These are phyloP conservation scores for Pestalotiopsis sp. DNA, from an alignment of 2,329 filamentous ascomycete species.

Conservation along the genomic window DNA sequence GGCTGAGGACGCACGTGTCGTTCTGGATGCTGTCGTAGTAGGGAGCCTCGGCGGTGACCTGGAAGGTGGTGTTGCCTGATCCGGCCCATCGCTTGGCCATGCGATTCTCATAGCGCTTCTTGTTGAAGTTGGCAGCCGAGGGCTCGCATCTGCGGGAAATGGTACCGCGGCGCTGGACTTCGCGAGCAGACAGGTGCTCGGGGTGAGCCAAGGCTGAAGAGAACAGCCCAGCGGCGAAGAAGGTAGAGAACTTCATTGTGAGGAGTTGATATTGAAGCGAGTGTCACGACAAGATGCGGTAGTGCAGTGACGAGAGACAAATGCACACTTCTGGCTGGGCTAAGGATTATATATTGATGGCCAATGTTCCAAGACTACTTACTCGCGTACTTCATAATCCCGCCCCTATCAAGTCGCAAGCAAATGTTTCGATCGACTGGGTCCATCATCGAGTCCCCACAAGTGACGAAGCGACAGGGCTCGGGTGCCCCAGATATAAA, in stretches of 20 bases:
- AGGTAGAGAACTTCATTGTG: not conserved
- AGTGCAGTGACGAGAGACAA: not conserved
- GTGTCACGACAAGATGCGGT: not conserved
- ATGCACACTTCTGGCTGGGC: not conserved
- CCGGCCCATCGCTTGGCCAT: constrained; percentile 5
- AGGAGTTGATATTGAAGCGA: not conserved
- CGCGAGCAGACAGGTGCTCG: not conserved
- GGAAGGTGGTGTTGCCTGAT: constrained; percentile 18
- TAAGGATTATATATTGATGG: not conserved
- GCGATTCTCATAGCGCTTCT: constrained; percentile 18
- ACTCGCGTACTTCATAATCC: not conserved
- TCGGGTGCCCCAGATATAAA: not conserved
- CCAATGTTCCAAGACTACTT: not conserved
- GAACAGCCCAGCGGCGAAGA: not conserved
- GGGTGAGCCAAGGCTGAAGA: not conserved
- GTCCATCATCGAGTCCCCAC: not conserved
- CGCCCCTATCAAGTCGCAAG: not conserved
- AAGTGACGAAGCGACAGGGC: not conserved
- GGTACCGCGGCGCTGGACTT: constrained; percentile 13
- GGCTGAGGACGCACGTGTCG: constrained; percentile 42
- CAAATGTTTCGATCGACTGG: not conserved
- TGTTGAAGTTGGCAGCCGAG: constrained; percentile 20
- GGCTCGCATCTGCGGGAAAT: constrained; percentile 23
- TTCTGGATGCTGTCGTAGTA: constrained; percentile 35
- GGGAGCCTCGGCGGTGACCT: constrained; percentile 24